A percentile compares a stretch with the other conserved stretches of the same genome.
phyloP scores from a whole-genome alignment of 306 rosid genomes.

The Medicago arabica region DNA sequence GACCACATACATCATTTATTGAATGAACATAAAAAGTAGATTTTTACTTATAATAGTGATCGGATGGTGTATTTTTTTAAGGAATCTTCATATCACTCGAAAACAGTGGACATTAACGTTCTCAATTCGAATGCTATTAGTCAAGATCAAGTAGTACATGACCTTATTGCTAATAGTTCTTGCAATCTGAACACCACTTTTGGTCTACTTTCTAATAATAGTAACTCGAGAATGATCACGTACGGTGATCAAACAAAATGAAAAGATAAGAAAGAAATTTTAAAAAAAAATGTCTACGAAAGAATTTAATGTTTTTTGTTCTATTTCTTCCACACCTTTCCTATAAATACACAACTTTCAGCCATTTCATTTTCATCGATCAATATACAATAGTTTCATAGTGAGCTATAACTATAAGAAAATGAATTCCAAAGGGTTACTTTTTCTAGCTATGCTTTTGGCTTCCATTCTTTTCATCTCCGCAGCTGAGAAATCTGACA shows the following conservation, averaged over 20 bases:
- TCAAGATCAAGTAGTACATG: neutral
- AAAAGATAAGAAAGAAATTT: neutral
- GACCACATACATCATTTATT: too few relatives aligned
- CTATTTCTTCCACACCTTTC: neutral
- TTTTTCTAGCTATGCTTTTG: neutral
- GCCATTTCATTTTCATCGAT: neutral
- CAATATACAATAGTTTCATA: neutral
- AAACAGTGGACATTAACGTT: neutral
- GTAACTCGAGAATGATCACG: neutral
- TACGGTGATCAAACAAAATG: neutral
- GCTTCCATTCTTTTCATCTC: neutral
- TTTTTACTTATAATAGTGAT: too few relatives aligned
- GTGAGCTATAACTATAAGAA: neutral
- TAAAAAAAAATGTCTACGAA: neutral
- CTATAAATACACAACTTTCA: neutral
- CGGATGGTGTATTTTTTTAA: too few relatives aligned
- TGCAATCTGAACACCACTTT: neutral
- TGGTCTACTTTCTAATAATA: neutral
- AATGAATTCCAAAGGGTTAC: neutral
- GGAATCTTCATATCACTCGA: neutral
- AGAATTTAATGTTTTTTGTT: neutral
- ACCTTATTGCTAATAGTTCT: neutral
- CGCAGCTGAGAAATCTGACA: neutral
- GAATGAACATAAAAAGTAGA: too few relatives aligned
- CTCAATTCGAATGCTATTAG: neutral